Base-by-base conservation (phyloP, 495 filamentous ascomycete species). In the Daldinia concentrica region DNA sequence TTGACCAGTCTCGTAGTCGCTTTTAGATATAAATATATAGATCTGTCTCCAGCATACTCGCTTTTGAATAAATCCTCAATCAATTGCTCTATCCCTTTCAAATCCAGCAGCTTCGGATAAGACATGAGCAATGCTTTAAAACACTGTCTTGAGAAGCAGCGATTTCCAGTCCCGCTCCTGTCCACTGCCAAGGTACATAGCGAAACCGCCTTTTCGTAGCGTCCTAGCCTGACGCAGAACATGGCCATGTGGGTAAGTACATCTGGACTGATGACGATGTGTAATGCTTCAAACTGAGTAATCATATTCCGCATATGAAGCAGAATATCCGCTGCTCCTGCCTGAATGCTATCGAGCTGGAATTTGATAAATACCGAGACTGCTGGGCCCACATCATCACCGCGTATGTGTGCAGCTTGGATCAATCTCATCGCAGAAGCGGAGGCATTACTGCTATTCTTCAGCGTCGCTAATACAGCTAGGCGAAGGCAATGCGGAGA, bases 401-500 rank as follows among this genome's bases (percentile, higher is more conserved):
- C 82, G 19, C 74, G 37, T 11, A 56, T 14, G 27, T 82, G 69
- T 0, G 79, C 80, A 11, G 54, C 52, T 8, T 66, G 71, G 1
- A 87, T 76, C 11, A 85, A 66, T 22, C 36, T 26, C 15, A 79
- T 74, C 3, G 81, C 75, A 26, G 57, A 63, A 17, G 60, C 45
- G 30, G 66, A 45, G 14, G 73, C 66, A 19, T 52, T 34, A 1
- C 61, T 37, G 3, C 71, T 50, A n/a, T 62, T 60, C 26, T 63
- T 62, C 59, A 85, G 64, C 8, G 76, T 71, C 12, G 84, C 84
- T 22, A 76, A 69, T 17, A 85, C 76, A 19, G 82, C 84, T 8
- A 84, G 60, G 9, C 73, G 72, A 3, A 85, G 73, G 56, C 79
- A 78, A 8, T 74, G 70, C 4, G 50, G 24, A 14, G 70, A 75